These are phyloP conservation scores for Fusarium keratoplasticum DNA, from an alignment of 2,329 filamentous ascomycete genomes.

Conservation along the genomic window DNA sequence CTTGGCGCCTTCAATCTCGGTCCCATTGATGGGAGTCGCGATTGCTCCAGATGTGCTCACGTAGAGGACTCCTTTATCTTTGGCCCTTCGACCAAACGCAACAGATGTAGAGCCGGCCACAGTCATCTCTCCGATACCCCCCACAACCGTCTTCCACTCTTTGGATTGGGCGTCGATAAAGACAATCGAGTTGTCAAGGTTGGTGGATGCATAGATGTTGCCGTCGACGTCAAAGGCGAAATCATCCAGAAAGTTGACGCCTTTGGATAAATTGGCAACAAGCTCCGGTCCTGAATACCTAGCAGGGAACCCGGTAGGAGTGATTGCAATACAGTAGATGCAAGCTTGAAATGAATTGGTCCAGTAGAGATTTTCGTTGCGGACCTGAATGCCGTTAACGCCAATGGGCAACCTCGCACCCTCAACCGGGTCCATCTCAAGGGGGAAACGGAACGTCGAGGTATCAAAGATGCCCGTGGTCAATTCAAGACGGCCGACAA, in stretches of 20 bases:
- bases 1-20: conserved; percentile 31
- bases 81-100: conserved; percentile 24
- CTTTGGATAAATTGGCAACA: conserved; percentile 25
- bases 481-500: conserved; percentile 12
- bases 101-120: conserved; percentile 39
- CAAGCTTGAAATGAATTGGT: conserved; percentile 21
- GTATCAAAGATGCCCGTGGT: conserved; percentile 9
- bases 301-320: conserved; percentile 4
- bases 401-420: conserved; percentile 13
- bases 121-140: conserved; percentile 16
- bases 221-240: conserved; percentile 33
- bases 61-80: conserved; percentile 21
- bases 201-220: conserved; percentile 36
- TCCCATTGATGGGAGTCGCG: conserved; percentile 26
- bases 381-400: conserved; percentile 33
- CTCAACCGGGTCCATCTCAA: conserved; percentile 9
- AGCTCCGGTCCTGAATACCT: conserved; percentile 28
- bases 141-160: conserved; percentile 24
- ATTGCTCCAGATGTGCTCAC: conserved; percentile 30
- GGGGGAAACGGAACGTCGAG: conserved; percentile 16
- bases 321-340: conserved; percentile 31
- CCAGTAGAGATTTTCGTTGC: conserved; percentile 24
- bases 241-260: conserved; percentile 34
- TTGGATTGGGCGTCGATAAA: conserved; percentile 21
- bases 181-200: conserved; percentile 37